Conservation (phyloP, 2,329 filamentous ascomycete genomes). For the Malbranchea zuffiana region DNA sequence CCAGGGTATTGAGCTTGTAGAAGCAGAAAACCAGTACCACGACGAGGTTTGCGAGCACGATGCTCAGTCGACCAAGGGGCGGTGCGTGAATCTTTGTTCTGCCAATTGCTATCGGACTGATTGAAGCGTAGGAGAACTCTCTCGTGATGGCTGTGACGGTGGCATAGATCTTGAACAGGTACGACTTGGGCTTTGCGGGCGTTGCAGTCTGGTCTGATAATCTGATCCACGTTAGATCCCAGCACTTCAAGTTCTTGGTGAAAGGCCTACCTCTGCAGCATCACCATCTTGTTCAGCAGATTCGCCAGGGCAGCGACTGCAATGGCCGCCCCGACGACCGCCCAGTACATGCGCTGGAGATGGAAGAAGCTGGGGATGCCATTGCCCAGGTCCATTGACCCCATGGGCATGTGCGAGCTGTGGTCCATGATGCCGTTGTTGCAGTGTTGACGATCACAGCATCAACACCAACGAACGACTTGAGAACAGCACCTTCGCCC, state of each 20-base stretch:
- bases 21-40: constrained; percentile 46
- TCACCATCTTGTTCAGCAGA: constrained; percentile 38
- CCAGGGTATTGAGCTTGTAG: constrained; percentile 42
- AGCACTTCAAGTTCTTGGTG: neutral
- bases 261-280: constrained; percentile 38
- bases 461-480: too few species aligned
- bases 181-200: constrained; percentile 45
- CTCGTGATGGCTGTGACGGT: constrained; percentile 45
- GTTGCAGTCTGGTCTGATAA: constrained; percentile 34
- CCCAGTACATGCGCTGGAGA: constrained; percentile 45
- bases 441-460: too few species aligned
- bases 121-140: constrained; percentile 41
- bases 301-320: constrained; percentile 29
- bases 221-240: constrained; percentile 23
- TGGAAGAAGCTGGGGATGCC: constrained; percentile 37
- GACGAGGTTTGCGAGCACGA: constrained; percentile 36
- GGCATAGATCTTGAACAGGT: constrained; percentile 39
- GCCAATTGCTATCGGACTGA: constrained; percentile 27
- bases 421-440: too few species aligned
- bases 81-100: constrained; percentile 28
- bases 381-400: constrained; percentile 30
- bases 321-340: constrained; percentile 35
- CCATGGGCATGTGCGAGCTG: too few species aligned
- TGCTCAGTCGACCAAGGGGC: constrained; percentile 28
- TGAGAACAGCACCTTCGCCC: too few species aligned